Evolutionary conservation across 352 stramenopile genomes (phyloP).

Genomic region (Globisporangium splendens): DNA sequence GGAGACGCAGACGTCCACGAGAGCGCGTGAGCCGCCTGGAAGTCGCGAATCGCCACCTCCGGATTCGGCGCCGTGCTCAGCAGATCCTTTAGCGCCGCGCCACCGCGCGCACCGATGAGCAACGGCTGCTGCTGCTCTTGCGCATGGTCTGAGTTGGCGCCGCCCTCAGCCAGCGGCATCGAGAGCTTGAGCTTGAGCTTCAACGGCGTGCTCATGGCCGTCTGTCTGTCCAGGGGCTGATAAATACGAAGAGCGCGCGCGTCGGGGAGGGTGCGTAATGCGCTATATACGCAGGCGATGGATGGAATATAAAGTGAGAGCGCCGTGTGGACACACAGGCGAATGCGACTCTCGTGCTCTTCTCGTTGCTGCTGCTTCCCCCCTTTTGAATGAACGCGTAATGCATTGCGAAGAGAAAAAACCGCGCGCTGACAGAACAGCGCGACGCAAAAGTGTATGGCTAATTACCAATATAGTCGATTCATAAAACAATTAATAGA

Average conservation of each 20-base stretch:
- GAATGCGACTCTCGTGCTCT: not conserved
- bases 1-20: constrained; percentile 30
- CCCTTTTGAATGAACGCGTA: not conserved
- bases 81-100: constrained; percentile 74
- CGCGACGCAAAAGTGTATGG: not conserved
- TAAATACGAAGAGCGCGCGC: not conserved
- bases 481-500: no score
- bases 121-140: constrained; percentile 34
- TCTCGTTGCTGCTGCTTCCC: not conserved
- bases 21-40: constrained; percentile 66
- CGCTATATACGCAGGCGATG: no score
- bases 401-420: not conserved
- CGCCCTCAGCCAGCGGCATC: constrained; percentile 23
- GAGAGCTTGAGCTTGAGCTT: constrained; percentile 67
- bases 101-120: constrained; percentile 68
- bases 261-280: no score
- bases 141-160: constrained; percentile 8
- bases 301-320: not conserved
- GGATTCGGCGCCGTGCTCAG: constrained; percentile 82
- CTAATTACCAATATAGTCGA: no score
- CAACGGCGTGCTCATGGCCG: constrained; percentile 47
- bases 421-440: not conserved
- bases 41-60: constrained; percentile 77
- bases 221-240: not conserved
- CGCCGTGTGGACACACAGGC: no score